Base-by-base conservation (phyloP, 2,329 filamentous ascomycete genomes). In the Botrytis elliptica region DNA sequence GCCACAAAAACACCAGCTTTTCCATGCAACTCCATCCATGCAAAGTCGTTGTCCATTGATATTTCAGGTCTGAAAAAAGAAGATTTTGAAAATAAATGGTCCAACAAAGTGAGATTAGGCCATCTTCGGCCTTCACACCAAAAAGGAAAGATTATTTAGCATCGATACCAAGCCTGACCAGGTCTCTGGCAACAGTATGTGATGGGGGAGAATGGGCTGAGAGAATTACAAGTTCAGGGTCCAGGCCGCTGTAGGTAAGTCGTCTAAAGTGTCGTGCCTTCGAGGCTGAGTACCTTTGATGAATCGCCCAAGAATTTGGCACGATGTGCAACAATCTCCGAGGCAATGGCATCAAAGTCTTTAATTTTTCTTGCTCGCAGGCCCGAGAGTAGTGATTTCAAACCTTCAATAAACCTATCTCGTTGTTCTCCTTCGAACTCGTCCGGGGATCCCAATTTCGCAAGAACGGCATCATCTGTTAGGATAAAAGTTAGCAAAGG, bases 401-500 rank as follows among this genome's bases (percentile, higher is more conserved):
- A 85, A 38, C 91, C 91, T 46, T 83, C 77, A 89, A 89, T 82
- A 69, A 91, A 93, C 75, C 85, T 85, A 73, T 86, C 84, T 80
- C 88, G 88, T 75, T 90, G 86, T 74, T 89, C 87, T 77, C 87
- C 87, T 60, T 85, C 87, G 80, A 89, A 90, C 76, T 89, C 89
- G 75, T 91, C 89, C 63, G 89, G 86, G 65, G 87, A 89, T 63
- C 92, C 92, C 71, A 94, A 87, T 77, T 92, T 89, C 73, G 92
- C 86, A 76, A 94, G 88, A 76, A 94, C 90, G 80, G 90, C 88
- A 81, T 92, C 89, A 85, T 93, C 92, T 94, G 83, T 72, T 74
- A 73, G 59, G 74, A 52, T 60, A 75, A 74, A 77, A 81, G 81
- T 85, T 78, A 85, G 83, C 82, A 76, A 78, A 73, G 72, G 77